These are phyloP conservation scores for Bidens hawaiensis DNA, from an alignment of 140 eudicot species.

Conservation along the genomic window DNA sequence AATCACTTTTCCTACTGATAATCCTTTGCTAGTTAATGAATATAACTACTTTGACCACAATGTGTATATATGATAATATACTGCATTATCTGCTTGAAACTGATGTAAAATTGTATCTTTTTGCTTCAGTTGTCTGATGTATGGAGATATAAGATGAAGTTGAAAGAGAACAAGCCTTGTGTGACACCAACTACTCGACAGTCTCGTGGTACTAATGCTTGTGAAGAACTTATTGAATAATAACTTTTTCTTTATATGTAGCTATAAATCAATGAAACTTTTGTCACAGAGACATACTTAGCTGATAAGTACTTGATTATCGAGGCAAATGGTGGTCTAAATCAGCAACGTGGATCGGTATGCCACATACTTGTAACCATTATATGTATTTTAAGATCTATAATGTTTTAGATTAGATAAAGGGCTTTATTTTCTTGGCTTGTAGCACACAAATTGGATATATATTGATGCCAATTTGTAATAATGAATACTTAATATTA, in stretches of 20 bases:
- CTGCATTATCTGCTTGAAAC: conserved; percentile 22
- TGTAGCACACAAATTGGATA: neutral
- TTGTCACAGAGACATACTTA: conserved; percentile 35
- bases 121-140: conserved; percentile 53
- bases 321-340: conserved; percentile 96
- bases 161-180: conserved; percentile 63
- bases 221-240: conserved; percentile 1
- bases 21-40: neutral
- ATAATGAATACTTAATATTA: conserved; percentile 7
- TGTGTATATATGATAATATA: too few species aligned
- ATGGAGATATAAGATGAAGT: conserved; percentile 69
- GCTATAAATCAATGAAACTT: neutral
- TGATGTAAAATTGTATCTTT: conserved; percentile 2
- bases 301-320: conserved; percentile 55
- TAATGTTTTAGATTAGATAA: neutral
- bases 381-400: neutral
- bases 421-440: neutral
- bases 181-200: conserved; percentile 28
- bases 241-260: neutral
- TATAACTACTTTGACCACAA: too few species aligned
- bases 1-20: neutral
- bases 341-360: conserved; percentile 97
- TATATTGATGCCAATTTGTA: neutral
- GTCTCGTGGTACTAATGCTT: conserved; percentile 33
- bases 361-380: conserved; percentile 18